Conservation (phyloP, 2,329 filamentous ascomycete species). For the Fusarium sp. region DNA sequence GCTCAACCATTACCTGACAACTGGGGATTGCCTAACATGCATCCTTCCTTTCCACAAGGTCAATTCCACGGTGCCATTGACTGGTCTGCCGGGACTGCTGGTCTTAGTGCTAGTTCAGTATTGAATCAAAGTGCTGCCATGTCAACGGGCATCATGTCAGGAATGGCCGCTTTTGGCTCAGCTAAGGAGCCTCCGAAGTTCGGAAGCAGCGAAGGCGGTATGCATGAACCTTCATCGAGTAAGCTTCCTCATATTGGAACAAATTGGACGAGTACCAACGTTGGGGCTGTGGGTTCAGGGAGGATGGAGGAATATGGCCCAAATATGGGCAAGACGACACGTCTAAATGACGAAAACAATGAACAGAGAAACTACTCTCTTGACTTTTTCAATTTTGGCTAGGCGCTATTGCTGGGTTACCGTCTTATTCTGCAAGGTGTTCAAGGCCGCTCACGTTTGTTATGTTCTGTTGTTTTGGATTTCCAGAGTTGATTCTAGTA, state of each 20-base stretch:
- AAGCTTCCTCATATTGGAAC: constrained; percentile 18
- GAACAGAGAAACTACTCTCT: constrained; percentile 53
- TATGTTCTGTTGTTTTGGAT: background rate
- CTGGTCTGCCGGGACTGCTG: constrained; percentile 47
- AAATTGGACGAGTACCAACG: constrained; percentile 29
- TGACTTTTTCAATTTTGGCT: constrained; percentile 56
- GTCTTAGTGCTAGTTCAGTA: constrained; percentile 49
- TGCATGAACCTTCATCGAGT: background rate
- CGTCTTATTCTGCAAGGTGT: constrained; percentile 22
- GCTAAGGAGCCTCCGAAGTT: constrained; percentile 24
- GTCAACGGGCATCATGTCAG: constrained; percentile 45
- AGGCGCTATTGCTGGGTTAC: background rate
- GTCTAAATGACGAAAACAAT: constrained; percentile 24
- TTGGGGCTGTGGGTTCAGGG: constrained; percentile 45
- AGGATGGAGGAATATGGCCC: constrained; percentile 51
- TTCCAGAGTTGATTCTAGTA: background rate
- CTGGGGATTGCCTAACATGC: constrained; percentile 48
- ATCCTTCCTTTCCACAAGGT: constrained; percentile 27
- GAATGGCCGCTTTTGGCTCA: constrained; percentile 21
- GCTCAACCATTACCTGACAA: constrained; percentile 41
- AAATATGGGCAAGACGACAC: constrained; percentile 46
- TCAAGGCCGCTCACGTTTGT: background rate
- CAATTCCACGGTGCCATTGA: constrained; percentile 47
- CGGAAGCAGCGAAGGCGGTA: background rate
- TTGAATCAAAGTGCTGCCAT: constrained; percentile 45